A percentile compares a stretch with the other conserved stretches of the same genome.
Evolutionary conservation across 441 rosid species (phyloP).

Genomic region (Gossypium gossypioides): DNA sequence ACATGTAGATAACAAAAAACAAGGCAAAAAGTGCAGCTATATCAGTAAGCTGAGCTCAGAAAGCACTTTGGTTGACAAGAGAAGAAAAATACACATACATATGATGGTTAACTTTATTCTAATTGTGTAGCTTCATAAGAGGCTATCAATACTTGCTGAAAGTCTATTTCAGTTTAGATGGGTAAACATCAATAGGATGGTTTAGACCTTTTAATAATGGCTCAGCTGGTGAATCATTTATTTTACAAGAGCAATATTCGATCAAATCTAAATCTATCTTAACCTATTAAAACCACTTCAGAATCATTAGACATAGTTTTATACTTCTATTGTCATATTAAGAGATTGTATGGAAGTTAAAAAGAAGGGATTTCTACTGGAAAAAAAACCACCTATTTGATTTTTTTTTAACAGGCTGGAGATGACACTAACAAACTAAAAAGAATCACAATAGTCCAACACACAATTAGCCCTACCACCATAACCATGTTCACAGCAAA

Average conservation of each 20-base stretch:
- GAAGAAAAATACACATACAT: background rate
- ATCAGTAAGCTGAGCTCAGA: background rate
- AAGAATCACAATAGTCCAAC: background rate
- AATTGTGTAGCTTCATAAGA: background rate
- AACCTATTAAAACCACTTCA: background rate
- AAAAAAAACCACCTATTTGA: background rate
- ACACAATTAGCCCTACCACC: background rate
- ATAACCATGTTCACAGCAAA: background rate
- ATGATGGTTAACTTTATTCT: background rate
- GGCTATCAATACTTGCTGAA: background rate
- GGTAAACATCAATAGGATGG: background rate
- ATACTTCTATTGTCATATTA: background rate
- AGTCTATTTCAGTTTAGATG: background rate
- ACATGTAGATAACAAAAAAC: conserved; percentile 7
- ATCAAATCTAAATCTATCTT: background rate
- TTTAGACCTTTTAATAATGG: background rate
- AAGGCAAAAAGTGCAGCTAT: background rate
- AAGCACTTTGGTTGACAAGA: background rate
- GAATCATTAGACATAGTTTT: background rate
- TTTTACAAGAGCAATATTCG: background rate
- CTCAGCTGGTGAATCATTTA: background rate
- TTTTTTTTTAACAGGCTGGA: background rate
- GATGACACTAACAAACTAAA: background rate
- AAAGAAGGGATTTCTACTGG: background rate
- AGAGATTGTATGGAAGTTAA: background rate